Conservation (phyloP, 805 yeast genomes). For the Candida quercuum region DNA sequence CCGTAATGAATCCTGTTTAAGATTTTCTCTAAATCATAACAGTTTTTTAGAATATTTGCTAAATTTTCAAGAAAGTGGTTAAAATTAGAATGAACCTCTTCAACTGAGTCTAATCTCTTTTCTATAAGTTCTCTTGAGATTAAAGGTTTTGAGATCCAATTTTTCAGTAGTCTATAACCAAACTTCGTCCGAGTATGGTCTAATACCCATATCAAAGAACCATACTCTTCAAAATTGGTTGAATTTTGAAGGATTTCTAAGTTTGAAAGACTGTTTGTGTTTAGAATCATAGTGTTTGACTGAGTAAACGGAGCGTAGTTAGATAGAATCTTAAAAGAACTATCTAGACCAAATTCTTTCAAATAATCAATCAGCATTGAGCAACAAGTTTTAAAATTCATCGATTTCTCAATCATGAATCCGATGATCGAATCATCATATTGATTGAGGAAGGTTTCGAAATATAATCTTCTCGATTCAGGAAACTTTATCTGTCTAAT, state of each 20-base stretch:
- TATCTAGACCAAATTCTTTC: constrained; percentile 55
- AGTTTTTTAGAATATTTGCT: constrained; percentile 26
- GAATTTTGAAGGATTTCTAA: constrained; percentile 71
- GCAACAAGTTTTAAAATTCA: constrained; percentile 33
- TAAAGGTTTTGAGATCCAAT: constrained; percentile 78
- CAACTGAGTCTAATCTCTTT: constrained; percentile 59
- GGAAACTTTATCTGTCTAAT: background rate
- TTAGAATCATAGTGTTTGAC: constrained; percentile 45
- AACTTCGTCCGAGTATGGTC: constrained; percentile 76
- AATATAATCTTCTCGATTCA: constrained; percentile 7
- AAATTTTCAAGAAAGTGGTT: constrained; percentile 33
- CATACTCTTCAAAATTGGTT: constrained; percentile 50
- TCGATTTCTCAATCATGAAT: constrained; percentile 19
- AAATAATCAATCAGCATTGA: constrained; percentile 49
- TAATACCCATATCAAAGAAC: constrained; percentile 74
- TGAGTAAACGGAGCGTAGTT: constrained; percentile 50
- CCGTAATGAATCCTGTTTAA: constrained; percentile 57
- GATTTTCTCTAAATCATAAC: constrained; percentile 55
- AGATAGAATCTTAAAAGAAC: constrained; percentile 44
- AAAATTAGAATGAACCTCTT: constrained; percentile 37
- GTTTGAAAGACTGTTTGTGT: constrained; percentile 60
- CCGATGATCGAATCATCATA: constrained; percentile 19
- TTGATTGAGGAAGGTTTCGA: constrained; percentile 12
- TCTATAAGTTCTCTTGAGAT: constrained; percentile 46
- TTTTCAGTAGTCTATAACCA: constrained; percentile 60